Evolutionary conservation across 108 stramenopile genomes (phyloP).

Genomic region (Nitzschia sp.): DNA sequence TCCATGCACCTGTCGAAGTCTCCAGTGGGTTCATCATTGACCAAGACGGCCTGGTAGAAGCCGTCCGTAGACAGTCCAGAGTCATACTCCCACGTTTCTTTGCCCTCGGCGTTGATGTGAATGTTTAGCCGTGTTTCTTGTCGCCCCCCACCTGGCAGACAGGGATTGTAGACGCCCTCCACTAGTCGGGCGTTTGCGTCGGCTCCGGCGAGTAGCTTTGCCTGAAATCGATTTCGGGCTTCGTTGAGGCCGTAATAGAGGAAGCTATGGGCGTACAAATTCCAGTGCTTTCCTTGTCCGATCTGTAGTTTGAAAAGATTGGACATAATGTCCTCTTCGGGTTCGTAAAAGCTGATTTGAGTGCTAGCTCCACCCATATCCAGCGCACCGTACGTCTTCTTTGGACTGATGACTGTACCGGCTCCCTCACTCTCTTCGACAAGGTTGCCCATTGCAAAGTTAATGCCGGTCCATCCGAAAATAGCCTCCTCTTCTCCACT

Average conservation of each 20-base stretch:
- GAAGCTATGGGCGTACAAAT: conserved; percentile 90
- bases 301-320: conserved; percentile 89
- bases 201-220: conserved; percentile 29
- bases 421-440: conserved; percentile 56
- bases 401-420: conserved; percentile 55
- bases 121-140: conserved; percentile 48
- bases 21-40: conserved; percentile 48
- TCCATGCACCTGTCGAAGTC: conserved; percentile 59
- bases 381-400: conserved; percentile 82
- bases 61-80: conserved; percentile 34
- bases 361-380: conserved; percentile 93
- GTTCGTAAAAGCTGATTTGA: conserved; percentile 88
- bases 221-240: conserved; percentile 55
- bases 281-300: conserved; percentile 82
- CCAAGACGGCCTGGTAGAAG: conserved; percentile 58
- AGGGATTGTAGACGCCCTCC: conserved; percentile 70
- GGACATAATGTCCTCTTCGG: conserved; percentile 68
- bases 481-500: conserved; percentile 94
- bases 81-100: conserved; percentile 36
- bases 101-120: conserved; percentile 52
- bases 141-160: conserved; percentile 60
- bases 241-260: conserved; percentile 88
- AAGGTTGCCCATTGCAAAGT: conserved; percentile 78
- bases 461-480: conserved; percentile 85
- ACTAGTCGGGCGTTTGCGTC: conserved; percentile 30